Conservation (phyloP, 352 stramenopile genomes). For the Pythium sp. region DNA sequence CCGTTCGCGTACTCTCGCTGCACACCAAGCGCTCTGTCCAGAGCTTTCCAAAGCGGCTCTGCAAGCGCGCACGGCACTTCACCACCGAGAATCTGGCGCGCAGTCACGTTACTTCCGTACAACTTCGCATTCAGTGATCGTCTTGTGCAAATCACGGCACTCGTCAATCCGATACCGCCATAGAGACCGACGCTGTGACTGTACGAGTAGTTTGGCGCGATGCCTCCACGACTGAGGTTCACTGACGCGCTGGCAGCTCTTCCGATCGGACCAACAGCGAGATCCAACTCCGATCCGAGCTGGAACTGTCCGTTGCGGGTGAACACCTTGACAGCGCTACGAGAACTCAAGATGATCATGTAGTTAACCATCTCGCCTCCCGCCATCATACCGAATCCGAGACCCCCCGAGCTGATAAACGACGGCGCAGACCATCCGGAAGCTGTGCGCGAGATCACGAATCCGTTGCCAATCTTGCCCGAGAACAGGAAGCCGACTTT, state of each 20-base stretch:
- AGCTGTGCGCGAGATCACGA: slow-evolving; percentile 71
- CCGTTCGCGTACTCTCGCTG: slow-evolving; percentile 64
- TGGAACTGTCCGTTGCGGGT: slow-evolving; percentile 76
- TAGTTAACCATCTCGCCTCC: slow-evolving; percentile 78
- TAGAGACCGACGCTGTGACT: slow-evolving; percentile 86
- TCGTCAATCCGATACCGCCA: slow-evolving; percentile 67
- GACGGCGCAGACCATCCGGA: slow-evolving; percentile 72
- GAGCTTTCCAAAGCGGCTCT: slow-evolving; percentile 57
- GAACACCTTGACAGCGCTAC: slow-evolving; percentile 74
- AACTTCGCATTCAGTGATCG: slow-evolving; percentile 87
- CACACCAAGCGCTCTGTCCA: slow-evolving; percentile 61
- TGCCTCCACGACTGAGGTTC: slow-evolving; percentile 54
- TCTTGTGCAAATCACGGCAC: slow-evolving; percentile 69
- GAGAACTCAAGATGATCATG: slow-evolving; percentile 78
- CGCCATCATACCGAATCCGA: slow-evolving; percentile 86
- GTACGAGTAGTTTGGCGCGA: slow-evolving; percentile 86
- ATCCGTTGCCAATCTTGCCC: slow-evolving; percentile 73
- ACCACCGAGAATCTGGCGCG: slow-evolving; percentile 62
- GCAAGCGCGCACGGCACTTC: slow-evolving; percentile 63
- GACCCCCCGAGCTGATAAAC: slow-evolving; percentile 63
- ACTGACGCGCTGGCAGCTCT: slow-evolving; percentile 59
- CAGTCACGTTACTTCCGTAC: slow-evolving; percentile 74
- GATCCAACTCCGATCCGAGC: slow-evolving; percentile 67
- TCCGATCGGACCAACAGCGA: slow-evolving; percentile 68
- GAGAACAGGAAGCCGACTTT: slow-evolving; percentile 80